These are phyloP conservation scores for Phialophora verrucosa DNA, from an alignment of 2,329 filamentous ascomycete species.

Conservation along the genomic window DNA sequence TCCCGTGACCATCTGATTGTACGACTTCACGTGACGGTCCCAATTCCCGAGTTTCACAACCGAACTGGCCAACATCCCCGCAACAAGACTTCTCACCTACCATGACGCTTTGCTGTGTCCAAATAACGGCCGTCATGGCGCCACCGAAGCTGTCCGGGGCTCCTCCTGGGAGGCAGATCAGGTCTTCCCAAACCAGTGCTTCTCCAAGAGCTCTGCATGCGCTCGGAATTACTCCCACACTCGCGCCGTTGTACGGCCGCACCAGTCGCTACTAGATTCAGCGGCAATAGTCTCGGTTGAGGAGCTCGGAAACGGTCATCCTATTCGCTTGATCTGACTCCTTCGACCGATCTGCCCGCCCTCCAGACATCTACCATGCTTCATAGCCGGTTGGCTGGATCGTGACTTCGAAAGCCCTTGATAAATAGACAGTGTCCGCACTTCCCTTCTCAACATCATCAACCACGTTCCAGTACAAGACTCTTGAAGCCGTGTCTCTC, in stretches of 20 bases:
- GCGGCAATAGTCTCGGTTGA: slow-evolving; percentile 28
- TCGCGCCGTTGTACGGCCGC: slow-evolving; percentile 6
- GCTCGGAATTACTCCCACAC: slow-evolving; percentile 8
- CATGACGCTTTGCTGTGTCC: slow-evolving; percentile 2
- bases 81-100: not conserved
- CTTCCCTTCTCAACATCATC: slow-evolving; percentile 4
- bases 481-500: not conserved
- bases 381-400: slow-evolving; percentile 20
- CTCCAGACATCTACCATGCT: slow-evolving; percentile 24
- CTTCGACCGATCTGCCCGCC: slow-evolving; percentile 5
- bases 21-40: not conserved
- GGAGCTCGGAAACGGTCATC: slow-evolving; percentile 9
- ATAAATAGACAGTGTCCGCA: slow-evolving; percentile 4
- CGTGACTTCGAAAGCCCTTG: not conserved
- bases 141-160: not conserved
- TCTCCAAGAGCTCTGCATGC: not conserved
- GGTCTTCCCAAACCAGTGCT: not conserved
- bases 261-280: not conserved
- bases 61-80: slow-evolving; percentile 6
- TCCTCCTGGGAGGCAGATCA: not conserved
- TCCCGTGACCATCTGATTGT: not conserved
- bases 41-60: slow-evolving; percentile 14
- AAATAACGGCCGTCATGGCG: not conserved
- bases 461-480: not conserved
- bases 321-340: slow-evolving; percentile 8